Evolutionary conservation across 2,329 filamentous ascomycete genomes (phyloP), one percentile per base, ranked within the genome.

Genomic region (Exophiala sp.): DNA sequence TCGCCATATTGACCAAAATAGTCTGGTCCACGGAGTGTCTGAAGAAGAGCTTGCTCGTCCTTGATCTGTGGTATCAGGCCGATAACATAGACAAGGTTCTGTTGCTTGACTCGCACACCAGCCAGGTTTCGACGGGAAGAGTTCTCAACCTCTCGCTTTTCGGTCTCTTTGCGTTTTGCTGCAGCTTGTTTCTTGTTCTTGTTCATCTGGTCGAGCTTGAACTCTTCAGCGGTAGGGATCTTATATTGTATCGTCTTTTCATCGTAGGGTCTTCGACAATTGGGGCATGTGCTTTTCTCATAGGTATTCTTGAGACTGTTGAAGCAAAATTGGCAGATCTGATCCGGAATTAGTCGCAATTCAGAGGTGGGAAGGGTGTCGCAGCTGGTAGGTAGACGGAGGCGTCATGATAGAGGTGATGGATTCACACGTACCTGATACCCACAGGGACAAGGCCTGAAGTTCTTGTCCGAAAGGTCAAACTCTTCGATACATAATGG

Each of bases 271-370:
- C 93, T 80, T 70, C 93, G 82, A 68, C 93, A 98, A 60, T 95
- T 95, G n/a, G 93, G 93, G 69, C 93, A 98, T 50, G 96, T 79
- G 29, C 91, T 90, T 66, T 96, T 97, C 79, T 73, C 71, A 55
- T 95, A 89, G 63, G 96, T 96, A 62, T 86, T 95, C 72, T 94
- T 95, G 68, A 98, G 94, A 68, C 97, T 98, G 72, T 98, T 96
- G 75, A 91, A 98, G 73, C 93, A 98, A 72, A 98, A 98, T 75
- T 98, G 94, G 71, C 93, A 98, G 68, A 98, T 91, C 90, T 96
- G 63, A 24, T 14, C 7, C 13, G 11, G 16, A 19, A 23, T 52
- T 45, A 52, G 42, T 18, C 18, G 16, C 14, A 32, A 19, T 29
- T 19, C 8, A 16, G 13, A 13, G n/a, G 40, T 35, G 23, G 18